A percentile compares a stretch with the other conserved stretches of the same genome.
Conservation (phyloP, 2,329 filamentous ascomycete species). For the Botrytis byssoidea region DNA sequence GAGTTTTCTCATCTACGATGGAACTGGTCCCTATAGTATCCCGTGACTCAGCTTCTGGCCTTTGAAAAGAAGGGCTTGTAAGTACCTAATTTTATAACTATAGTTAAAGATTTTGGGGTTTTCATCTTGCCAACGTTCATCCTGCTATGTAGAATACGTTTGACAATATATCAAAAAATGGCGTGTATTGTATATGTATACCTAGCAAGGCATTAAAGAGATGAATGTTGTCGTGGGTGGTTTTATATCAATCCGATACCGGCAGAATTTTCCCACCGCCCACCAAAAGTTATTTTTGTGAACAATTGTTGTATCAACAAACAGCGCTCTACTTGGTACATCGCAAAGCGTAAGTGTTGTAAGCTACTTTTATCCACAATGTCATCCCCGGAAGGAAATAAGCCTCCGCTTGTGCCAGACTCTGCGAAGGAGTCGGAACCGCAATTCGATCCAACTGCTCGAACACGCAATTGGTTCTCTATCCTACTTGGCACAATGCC, state of each 20-base stretch:
- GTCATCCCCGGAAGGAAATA: slow-evolving; percentile 19
- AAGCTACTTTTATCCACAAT: not conserved
- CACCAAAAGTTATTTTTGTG: slow-evolving; percentile 1
- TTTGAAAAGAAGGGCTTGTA: slow-evolving; percentile 17
- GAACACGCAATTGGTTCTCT: slow-evolving; percentile 21
- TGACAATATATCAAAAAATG: not conserved
- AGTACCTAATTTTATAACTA: slow-evolving; percentile 67
- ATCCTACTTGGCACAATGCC: slow-evolving; percentile 20
- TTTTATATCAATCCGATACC: not conserved
- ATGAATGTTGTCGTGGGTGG: not conserved
- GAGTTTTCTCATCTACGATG: slow-evolving; percentile 95
- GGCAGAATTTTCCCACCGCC: slow-evolving; percentile 19
- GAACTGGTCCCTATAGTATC: slow-evolving; percentile 80
- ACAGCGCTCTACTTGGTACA: not conserved
- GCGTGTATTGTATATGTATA: not conserved
- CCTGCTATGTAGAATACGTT: not conserved
- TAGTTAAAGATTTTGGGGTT: slow-evolving; percentile 54
- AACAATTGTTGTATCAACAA: not conserved
- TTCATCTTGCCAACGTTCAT: slow-evolving; percentile 45
- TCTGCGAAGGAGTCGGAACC: not conserved
- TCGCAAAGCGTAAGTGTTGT: not conserved
- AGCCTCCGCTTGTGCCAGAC: not conserved
- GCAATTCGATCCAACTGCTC: slow-evolving; percentile 16
- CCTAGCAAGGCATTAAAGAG: slow-evolving; percentile 4
- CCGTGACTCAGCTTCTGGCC: slow-evolving; percentile 19